phyloP scores from a whole-genome alignment of 2,329 filamentous ascomycete species.

The Pseudocercospora musae region DNA sequence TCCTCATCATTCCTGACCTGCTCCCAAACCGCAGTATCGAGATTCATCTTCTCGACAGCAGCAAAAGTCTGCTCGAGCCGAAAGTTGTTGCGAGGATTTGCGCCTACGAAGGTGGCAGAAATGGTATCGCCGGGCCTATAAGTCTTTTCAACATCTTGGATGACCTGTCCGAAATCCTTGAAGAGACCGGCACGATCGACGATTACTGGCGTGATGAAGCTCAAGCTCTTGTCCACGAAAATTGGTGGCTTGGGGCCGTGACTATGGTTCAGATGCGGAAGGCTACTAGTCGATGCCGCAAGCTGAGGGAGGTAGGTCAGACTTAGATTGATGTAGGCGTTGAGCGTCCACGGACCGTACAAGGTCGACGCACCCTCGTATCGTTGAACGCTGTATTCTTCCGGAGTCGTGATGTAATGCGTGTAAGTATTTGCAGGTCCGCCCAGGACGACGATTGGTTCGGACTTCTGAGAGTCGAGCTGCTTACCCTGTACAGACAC shows the following conservation, averaged over 20 bases:
- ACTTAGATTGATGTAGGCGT: conserved; percentile 84
- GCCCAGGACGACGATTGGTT: conserved; percentile 75
- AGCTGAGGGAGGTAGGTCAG: conserved; percentile 69
- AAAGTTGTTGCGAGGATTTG: conserved; percentile 87
- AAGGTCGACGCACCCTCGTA: conserved; percentile 95
- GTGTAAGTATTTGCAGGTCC: conserved; percentile 89
- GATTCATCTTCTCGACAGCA: conserved; percentile 64
- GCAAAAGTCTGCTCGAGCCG: conserved; percentile 74
- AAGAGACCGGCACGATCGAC: conserved; percentile 66
- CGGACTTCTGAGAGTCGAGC: conserved; percentile 43
- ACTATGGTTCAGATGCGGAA: conserved; percentile 30
- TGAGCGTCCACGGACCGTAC: conserved; percentile 76
- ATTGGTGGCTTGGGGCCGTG: conserved; percentile 68
- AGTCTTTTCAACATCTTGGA: conserved; percentile 51
- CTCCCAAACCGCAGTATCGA: conserved; percentile 55
- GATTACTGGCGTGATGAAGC: conserved; percentile 77
- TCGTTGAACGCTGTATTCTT: conserved; percentile 79
- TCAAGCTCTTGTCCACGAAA: conserved; percentile 70
- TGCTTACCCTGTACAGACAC: conserved; percentile 19
- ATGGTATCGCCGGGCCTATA: conserved; percentile 58
- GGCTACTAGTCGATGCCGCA: conserved; percentile 38
- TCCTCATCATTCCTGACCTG: conserved; percentile 70
- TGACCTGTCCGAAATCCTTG: conserved; percentile 67
- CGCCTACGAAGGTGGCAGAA: conserved; percentile 71
- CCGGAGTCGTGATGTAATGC: conserved; percentile 73